Evolutionary conservation across 2,329 filamentous ascomycete species (phyloP), one percentile per base, ranked within the genome.

Genomic region (Xylariaceae sp.): DNA sequence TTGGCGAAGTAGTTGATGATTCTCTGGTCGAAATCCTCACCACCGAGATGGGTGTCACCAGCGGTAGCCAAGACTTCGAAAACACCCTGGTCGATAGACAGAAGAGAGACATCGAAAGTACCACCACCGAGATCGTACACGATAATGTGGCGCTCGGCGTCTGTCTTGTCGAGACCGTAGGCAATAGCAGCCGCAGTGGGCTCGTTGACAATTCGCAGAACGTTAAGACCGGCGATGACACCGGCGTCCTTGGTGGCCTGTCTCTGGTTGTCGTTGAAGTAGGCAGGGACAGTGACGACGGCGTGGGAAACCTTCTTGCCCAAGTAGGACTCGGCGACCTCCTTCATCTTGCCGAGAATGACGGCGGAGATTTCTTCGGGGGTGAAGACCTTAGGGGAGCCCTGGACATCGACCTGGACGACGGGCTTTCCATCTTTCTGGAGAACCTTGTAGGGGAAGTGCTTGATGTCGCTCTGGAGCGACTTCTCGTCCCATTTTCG

Each of bases 221-320:
- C 90, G 73, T 95, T 96, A 57, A 97, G 84, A 71, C 92, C 92
- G 68, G 92, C 90, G 69, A 97, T 96, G 60, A 80, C 81, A 73
- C 91, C 92, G 65, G 92, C 92, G 71, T 96, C 91, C 85, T 96
- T 96, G 75, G 91, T 96, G 57, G 92, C 91, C 77, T 96, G 91
- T 77, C 92, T 85, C 82, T 97, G 92, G 77, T 91, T 92, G 80
- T 96, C 92, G 78, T 96, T 96, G 89, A 97, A 97, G 81, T 96
- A 96, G 76, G 91, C 90, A 65, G 92, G 91, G 63, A 96, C 92
- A 58, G 92, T 97, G 61, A 97, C 91, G 67, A 97, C 88, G 67
- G 88, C 88, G 80, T 91, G 88, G 71, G 85, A 89, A 58, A 92
- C 87, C 75, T 89, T 88, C 81, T 90, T 87, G 72, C 87, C 87